phyloP scores from a whole-genome alignment of 1,284 basidiomycete genomes.

The Neolentinus lepideus region DNA sequence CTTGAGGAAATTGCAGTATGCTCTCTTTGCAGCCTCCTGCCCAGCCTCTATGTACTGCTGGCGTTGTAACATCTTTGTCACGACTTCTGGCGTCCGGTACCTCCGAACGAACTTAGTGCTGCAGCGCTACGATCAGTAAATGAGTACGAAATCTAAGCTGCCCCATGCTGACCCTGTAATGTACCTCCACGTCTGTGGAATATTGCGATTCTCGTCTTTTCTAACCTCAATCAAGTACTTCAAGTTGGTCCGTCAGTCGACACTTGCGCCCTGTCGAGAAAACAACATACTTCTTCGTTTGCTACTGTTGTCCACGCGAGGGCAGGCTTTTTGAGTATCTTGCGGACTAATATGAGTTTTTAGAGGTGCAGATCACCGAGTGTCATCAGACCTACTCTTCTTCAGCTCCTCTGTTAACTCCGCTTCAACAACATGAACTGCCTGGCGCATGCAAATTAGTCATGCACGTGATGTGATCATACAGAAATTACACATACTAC shows the following conservation, averaged over 20 bases:
- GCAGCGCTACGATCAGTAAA: slow-evolving; percentile 6
- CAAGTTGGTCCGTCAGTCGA: not conserved
- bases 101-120: slow-evolving; percentile 75
- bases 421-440: slow-evolving; percentile 55
- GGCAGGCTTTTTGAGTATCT: slow-evolving; percentile 65
- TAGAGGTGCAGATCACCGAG: not conserved
- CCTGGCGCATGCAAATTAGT: slow-evolving; percentile 24
- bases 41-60: slow-evolving; percentile 77
- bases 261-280: not conserved
- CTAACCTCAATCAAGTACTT: slow-evolving; percentile 79
- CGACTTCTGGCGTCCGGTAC: slow-evolving; percentile 78
- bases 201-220: slow-evolving; percentile 60
- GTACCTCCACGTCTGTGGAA: slow-evolving; percentile 78
- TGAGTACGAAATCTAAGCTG: slow-evolving; percentile 5
- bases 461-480: slow-evolving; percentile 22
- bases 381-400: slow-evolving; percentile 37
- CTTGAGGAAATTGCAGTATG: slow-evolving; percentile 63
- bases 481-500: slow-evolving; percentile 24
- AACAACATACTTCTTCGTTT: slow-evolving; percentile 58
- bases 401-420: slow-evolving; percentile 77
- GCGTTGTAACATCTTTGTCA: slow-evolving; percentile 62
- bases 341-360: slow-evolving; percentile 49
- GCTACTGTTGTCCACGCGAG: slow-evolving; percentile 65
- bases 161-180: slow-evolving; percentile 53
- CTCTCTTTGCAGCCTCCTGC: slow-evolving; percentile 56